Evolutionary conservation across 371 early-diverging fungal species (phyloP).

Genomic region (Ordospora colligata): DNA sequence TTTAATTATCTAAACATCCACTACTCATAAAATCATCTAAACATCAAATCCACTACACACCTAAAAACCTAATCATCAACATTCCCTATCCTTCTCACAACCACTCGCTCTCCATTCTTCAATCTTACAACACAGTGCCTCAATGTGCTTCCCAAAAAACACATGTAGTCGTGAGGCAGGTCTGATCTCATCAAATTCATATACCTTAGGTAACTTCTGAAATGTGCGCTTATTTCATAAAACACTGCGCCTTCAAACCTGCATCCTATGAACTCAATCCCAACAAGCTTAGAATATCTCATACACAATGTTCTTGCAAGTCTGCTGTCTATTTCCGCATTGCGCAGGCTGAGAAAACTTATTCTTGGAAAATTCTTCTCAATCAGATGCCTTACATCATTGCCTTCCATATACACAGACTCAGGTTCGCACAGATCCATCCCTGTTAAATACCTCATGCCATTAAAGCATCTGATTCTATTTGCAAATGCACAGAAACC

Average conservation of each 20-base stretch:
- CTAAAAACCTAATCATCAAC: no score
- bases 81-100: neutral
- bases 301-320: neutral
- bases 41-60: no score
- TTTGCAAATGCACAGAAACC: neutral
- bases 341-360: neutral
- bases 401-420: neutral
- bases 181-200: neutral
- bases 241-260: constrained; percentile 3
- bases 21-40: no score
- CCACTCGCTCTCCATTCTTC: neutral
- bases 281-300: neutral
- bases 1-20: no score
- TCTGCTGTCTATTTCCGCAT: neutral
- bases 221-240: constrained; percentile 9
- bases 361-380: neutral
- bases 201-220: neutral
- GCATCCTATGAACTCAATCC: neutral
- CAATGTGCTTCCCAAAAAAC: neutral
- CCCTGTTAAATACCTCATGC: neutral
- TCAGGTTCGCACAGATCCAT: neutral
- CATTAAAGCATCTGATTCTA: neutral
- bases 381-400: neutral
- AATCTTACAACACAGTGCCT: neutral
- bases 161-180: constrained; percentile 10